These are phyloP conservation scores for Marvania coccoides DNA, from an alignment of 139 green algal genomes.

Conservation along the genomic window DNA sequence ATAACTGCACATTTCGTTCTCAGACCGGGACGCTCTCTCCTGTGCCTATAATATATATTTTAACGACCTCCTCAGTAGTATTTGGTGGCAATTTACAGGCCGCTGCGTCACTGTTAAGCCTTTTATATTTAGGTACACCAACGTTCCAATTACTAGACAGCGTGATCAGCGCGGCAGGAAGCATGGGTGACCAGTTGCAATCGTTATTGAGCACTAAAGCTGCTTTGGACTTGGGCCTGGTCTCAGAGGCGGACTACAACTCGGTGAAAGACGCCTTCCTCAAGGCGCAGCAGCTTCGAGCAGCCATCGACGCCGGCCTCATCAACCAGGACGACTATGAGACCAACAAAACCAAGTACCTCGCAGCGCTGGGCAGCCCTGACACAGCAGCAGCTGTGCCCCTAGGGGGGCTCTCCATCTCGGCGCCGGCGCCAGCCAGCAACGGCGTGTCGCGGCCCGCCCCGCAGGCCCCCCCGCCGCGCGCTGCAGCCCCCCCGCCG, in stretches of 20 bases:
- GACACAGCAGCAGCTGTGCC: background rate
- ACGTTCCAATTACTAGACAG: no score
- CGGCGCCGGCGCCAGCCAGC: background rate
- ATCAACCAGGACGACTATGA: slow-evolving; percentile 65
- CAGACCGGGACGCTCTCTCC: no score
- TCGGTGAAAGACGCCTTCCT: slow-evolving; percentile 73
- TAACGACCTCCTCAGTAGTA: no score
- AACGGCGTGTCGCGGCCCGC: background rate
- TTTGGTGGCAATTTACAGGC: no score
- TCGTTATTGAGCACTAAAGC: slow-evolving; percentile 58
- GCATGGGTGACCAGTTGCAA: slow-evolving; percentile 13
- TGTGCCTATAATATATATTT: no score
- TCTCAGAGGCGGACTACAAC: slow-evolving; percentile 64
- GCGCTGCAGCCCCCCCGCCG: background rate
- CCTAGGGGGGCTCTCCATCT: background rate
- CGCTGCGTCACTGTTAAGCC: no score
- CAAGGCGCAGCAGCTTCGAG: slow-evolving; percentile 73
- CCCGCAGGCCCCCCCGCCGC: background rate
- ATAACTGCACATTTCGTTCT: no score
- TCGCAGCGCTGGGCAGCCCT: slow-evolving; percentile 38
- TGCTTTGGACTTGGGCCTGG: slow-evolving; percentile 64
- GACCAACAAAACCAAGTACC: slow-evolving; percentile 52
- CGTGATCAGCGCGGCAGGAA: no score
- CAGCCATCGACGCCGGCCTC: slow-evolving; percentile 62
- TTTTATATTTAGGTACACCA: no score